A percentile compares a stretch with the other conserved stretches of the same genome.
These are phyloP conservation scores for Colletotrichum echinochloae DNA, from an alignment of 2,329 filamentous ascomycete species.

Conservation along the genomic window DNA sequence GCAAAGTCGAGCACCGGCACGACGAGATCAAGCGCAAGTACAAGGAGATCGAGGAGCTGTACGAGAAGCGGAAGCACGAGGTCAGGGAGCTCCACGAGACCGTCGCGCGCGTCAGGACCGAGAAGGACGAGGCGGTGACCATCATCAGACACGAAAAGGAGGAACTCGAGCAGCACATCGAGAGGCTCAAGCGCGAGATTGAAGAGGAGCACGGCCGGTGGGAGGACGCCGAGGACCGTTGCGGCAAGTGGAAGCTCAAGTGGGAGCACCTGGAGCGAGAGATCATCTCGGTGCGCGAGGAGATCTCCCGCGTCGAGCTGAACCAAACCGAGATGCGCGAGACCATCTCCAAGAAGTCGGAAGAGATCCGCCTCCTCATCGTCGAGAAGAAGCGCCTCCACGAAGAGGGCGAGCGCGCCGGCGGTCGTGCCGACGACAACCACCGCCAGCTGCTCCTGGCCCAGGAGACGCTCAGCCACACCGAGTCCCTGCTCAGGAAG, in stretches of 20 bases:
- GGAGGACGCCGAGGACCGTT: constrained; percentile 26
- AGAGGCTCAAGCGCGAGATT: constrained; percentile 21
- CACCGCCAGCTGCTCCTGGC: constrained; percentile 24
- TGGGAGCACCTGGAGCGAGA: constrained; percentile 32
- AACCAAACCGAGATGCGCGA: constrained; percentile 16
- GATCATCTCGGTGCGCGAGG: constrained; percentile 21
- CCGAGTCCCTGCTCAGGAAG: constrained; percentile 21
- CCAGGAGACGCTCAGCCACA: constrained; percentile 27
- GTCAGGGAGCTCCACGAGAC: constrained; percentile 30
- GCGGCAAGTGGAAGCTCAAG: constrained; percentile 35
- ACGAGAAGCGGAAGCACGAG: constrained; percentile 29
- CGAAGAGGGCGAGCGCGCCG: constrained; percentile 18
- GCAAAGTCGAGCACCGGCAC: constrained; percentile 24
- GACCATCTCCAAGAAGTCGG: constrained; percentile 20
- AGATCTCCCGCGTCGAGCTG: constrained; percentile 23
- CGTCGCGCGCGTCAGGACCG: constrained; percentile 12
- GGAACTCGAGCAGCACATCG: constrained; percentile 24
- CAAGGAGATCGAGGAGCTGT: constrained; percentile 26
- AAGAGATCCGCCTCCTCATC: constrained; percentile 25
- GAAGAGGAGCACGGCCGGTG: constrained; percentile 23
- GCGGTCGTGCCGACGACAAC: constrained; percentile 26
- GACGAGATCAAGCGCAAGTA: constrained; percentile 31
- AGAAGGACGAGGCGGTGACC: constrained; percentile 26
- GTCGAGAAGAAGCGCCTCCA: constrained; percentile 34
- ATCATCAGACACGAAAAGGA: constrained; percentile 16